Percentiles rank a stretch among this genome's conserved stretches.
Evolutionary conservation across 1,139 yeast genomes (phyloP).

Genomic region (Pneumocystis murina): DNA sequence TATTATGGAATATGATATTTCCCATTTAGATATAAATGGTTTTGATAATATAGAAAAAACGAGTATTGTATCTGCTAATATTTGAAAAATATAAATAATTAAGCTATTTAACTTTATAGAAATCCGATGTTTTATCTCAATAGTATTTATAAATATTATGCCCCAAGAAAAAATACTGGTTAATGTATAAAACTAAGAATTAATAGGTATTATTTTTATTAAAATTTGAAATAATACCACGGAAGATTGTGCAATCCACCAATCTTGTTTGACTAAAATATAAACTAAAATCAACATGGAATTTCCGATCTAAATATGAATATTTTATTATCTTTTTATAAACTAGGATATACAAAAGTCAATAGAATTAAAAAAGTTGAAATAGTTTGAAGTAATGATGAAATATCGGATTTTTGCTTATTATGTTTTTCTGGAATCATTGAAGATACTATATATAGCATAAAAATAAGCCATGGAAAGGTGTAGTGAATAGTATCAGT

Average conservation of each 20-base stretch:
- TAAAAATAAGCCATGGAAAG: neutral
- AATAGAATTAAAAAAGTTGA: neutral
- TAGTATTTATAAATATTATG: neutral
- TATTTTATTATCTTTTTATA: neutral
- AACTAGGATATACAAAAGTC: neutral
- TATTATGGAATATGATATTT: neutral
- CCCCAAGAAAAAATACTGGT: neutral
- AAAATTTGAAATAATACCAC: neutral
- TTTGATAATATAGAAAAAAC: neutral
- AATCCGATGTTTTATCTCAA: neutral
- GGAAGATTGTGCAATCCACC: neutral
- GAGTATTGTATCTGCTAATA: neutral
- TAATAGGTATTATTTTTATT: neutral
- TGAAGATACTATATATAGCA: neutral
- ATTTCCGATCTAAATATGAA: neutral
- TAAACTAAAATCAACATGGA: neutral
- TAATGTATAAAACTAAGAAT: neutral
- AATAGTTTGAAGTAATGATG: neutral
- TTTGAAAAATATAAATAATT: neutral
- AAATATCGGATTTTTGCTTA: neutral
- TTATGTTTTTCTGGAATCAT: neutral
- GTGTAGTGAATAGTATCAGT: neutral
- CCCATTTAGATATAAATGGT: neutral
- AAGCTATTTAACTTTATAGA: neutral
- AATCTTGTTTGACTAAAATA: neutral